These are phyloP conservation scores for Novymonas esmeraldas DNA, from an alignment of 208 protist species.

Conservation along the genomic window DNA sequence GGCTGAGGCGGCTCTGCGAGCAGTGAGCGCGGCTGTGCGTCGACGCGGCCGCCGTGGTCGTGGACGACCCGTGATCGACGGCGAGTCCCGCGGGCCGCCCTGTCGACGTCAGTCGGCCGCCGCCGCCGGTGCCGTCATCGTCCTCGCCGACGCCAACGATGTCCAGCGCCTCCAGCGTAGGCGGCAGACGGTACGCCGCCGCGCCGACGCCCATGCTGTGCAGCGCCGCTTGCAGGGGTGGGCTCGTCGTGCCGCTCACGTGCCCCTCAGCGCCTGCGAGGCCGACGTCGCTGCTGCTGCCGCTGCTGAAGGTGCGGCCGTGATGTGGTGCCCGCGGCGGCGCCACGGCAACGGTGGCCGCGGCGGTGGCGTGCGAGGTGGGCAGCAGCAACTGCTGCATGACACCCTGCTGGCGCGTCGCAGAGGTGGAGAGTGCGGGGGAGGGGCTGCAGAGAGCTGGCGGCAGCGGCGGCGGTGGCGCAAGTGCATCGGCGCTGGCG, in stretches of 20 bases:
- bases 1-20: not conserved
- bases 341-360: not conserved
- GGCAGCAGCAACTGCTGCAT: constrained; percentile 1
- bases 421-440: not conserved
- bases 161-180: not conserved
- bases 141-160: not conserved
- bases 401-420: too few species aligned
- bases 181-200: not conserved
- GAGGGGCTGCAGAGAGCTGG: not conserved
- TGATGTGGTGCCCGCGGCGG: not conserved
- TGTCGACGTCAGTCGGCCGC: too few species aligned
- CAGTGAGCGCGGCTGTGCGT: too few species aligned
- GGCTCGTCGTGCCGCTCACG: not conserved
- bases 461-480: not conserved
- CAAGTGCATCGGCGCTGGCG: not conserved
- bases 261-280: not conserved
- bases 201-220: not conserved
- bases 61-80: too few species aligned
- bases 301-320: not conserved
- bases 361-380: not conserved
- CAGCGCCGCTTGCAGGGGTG: too few species aligned
- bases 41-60: too few species aligned
- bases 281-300: not conserved
- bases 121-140: not conserved
- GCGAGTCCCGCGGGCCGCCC: too few species aligned